These are phyloP conservation scores for Leptosphaerulina australis DNA, from an alignment of 2,329 filamentous ascomycete genomes.

Conservation along the genomic window DNA sequence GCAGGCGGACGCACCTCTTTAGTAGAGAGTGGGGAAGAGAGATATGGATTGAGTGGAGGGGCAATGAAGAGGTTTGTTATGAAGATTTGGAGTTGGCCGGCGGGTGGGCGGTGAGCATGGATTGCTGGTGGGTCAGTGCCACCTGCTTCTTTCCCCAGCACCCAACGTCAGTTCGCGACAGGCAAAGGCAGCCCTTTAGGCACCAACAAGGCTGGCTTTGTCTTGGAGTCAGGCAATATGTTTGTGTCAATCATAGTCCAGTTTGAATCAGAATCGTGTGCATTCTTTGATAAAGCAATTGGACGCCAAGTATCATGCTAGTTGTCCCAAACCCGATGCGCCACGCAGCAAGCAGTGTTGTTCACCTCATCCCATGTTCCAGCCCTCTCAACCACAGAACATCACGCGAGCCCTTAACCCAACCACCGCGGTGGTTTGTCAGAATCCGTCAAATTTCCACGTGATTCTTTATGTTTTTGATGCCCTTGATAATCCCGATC, in stretches of 20 bases:
- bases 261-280: background rate
- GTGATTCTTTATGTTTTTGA: background rate
- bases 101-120: conserved; percentile 26
- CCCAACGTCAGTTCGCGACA: conserved; percentile 22
- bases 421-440: conserved; percentile 9
- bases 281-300: conserved; percentile 18
- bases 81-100: conserved; percentile 23
- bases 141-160: conserved; percentile 10
- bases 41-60: conserved; percentile 37
- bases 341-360: conserved; percentile 41
- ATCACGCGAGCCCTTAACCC: conserved; percentile 6
- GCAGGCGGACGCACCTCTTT: conserved; percentile 36
- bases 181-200: conserved; percentile 30
- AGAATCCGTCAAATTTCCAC: background rate
- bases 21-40: conserved; percentile 38
- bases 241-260: background rate
- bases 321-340: conserved; percentile 42
- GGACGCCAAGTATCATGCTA: conserved; percentile 46
- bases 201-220: conserved; percentile 27
- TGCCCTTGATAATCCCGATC: background rate
- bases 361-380: conserved; percentile 18
- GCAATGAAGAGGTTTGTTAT: conserved; percentile 24
- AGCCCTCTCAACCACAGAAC: conserved; percentile 1
- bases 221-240: conserved; percentile 23
- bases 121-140: conserved; percentile 16